Conservation (phyloP, 192 early-diverging fungal genomes). For the Backusella macrospora region DNA sequence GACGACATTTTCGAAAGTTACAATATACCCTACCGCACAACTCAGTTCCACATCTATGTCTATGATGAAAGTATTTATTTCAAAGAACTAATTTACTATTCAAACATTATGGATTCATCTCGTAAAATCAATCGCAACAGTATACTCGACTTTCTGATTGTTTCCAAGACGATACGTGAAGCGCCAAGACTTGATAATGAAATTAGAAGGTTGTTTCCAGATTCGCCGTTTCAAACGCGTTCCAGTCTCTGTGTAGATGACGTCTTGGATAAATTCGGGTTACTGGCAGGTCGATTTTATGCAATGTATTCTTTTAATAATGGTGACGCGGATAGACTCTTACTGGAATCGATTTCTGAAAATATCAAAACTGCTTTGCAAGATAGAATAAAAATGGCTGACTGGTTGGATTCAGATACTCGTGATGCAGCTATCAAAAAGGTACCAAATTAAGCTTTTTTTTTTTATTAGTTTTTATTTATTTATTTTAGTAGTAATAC, state of each 20-base stretch:
- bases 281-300: slow-evolving; percentile 46
- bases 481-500: too few species aligned
- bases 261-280: slow-evolving; percentile 24
- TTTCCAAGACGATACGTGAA: neutral
- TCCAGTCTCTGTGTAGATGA: slow-evolving; percentile 12
- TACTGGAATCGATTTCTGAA: slow-evolving; percentile 42
- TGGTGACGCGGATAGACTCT: slow-evolving; percentile 49
- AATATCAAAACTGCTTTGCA: slow-evolving; percentile 41
- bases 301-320: slow-evolving; percentile 38
- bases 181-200: slow-evolving; percentile 2
- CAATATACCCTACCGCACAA: neutral
- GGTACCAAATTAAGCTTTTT: slow-evolving; percentile 5
- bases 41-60: neutral
- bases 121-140: neutral
- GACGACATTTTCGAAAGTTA: neutral
- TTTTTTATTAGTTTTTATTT: too few species aligned
- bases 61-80: neutral
- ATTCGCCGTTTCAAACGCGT: slow-evolving; percentile 17
- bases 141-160: neutral
- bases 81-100: neutral
- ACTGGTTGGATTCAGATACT: slow-evolving; percentile 53
- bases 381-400: slow-evolving; percentile 33
- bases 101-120: neutral
- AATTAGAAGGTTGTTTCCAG: neutral
- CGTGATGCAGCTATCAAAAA: slow-evolving; percentile 44